Evolutionary conservation across 2,329 filamentous ascomycete species (phyloP), one percentile per base, ranked within the genome.

Genomic region (Claviceps fusiformis): DNA sequence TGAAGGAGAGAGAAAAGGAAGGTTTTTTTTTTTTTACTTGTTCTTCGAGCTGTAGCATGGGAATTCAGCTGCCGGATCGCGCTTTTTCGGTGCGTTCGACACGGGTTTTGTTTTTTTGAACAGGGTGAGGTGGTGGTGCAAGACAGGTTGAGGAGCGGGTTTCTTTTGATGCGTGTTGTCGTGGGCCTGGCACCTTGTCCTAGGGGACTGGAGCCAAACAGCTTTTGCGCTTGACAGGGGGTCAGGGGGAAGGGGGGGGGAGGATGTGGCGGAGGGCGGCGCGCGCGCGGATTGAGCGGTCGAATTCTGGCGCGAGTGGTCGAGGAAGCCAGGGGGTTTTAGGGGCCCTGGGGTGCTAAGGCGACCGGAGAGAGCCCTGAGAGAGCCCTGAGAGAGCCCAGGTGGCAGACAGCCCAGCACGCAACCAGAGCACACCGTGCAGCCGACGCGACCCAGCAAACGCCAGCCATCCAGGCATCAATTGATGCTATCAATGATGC

Each of bases 31-130:
- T 27, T 13, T 54, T 58, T 61, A 69, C 67, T 63, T 62, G 57
- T 59, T 60, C 63, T 60, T 62, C 56, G 55, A 58, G 59, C 59
- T 62, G 60, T 59, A 64, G 65, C 65, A 70, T 69, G 60, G 61
- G 62, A 63, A 62, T 62, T 60, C 62, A 61, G 64, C 62, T 58
- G 59, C 61, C 56, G 37, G 56, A 63, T 68, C 65, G 65, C 67
- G 67, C 64, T 62, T 63, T 62, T 58, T 52, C 54, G 59, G 50
- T 51, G 60, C 55, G 43, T 58, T 61, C 56, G 62, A 68, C 66
- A 67, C 67, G 67, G 58, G 66, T 64, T 60, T 59, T 10, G 56
- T 19, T 19, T 19, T 19, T 19, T 19, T 19, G 19, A 19, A 56
- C 55, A 56, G 57, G 59, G 60, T 52, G 57, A 60, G 55, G 54